A percentile compares a stretch with the other conserved stretches of the same genome.
These are phyloP conservation scores for Coemansia sp. DNA, from an alignment of 192 early-diverging fungal genomes.

Conservation along the genomic window DNA sequence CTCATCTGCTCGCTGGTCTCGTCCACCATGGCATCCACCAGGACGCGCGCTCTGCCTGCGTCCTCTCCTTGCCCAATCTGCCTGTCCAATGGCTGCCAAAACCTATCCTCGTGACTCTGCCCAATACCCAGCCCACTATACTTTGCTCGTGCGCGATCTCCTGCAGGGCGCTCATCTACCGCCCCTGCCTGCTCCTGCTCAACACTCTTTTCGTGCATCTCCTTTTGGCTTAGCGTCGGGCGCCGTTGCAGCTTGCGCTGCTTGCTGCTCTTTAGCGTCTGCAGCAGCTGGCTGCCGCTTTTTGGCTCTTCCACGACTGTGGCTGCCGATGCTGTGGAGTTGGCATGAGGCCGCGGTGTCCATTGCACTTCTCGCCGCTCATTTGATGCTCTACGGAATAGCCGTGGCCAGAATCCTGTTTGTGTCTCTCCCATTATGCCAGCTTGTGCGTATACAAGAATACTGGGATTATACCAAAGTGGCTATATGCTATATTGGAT, in stretches of 20 bases:
- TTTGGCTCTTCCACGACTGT: conserved; percentile 14
- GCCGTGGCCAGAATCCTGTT: conserved; percentile 25
- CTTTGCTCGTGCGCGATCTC: conserved; percentile 10
- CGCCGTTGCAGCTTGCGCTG: conserved; percentile 7
- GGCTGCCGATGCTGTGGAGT: conserved; percentile 36
- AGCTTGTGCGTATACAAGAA: conserved; percentile 10
- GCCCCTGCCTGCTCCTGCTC: conserved; percentile 2
- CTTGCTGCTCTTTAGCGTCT: neutral
- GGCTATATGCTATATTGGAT: too few species aligned
- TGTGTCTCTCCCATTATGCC: conserved; percentile 9
- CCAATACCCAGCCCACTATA: conserved; percentile 18
- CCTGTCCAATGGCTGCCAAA: conserved; percentile 36
- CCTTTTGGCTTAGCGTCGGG: neutral
- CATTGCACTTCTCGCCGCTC: conserved; percentile 12
- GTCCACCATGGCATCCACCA: conserved; percentile 44
- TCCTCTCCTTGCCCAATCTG: conserved; percentile 31
- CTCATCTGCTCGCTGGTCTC: conserved; percentile 14
- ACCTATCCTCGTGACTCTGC: conserved; percentile 18
- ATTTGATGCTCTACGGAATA: conserved; percentile 10
- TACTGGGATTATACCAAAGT: too few species aligned
- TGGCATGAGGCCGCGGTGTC: conserved; percentile 20
- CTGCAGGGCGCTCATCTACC: conserved; percentile 11
- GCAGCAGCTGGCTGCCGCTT: neutral
- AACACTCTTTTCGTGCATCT: conserved; percentile 7
- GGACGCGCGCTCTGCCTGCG: conserved; percentile 1